Evolutionary conservation across 2,329 filamentous ascomycete species (phyloP).

Genomic region (Pseudogymnoascus sp.): DNA sequence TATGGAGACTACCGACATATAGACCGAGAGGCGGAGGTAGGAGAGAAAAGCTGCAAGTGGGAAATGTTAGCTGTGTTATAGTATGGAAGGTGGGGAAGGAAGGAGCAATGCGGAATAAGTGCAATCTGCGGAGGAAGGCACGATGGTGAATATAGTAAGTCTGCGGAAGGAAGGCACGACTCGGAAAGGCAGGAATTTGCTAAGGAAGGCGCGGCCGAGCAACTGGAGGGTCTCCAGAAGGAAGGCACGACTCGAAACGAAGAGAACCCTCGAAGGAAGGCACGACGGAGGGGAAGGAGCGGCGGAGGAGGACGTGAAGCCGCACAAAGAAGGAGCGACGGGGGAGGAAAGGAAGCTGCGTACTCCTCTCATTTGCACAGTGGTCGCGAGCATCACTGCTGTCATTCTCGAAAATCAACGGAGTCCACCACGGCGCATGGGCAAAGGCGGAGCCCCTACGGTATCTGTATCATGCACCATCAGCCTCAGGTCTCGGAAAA

Average conservation of each 20-base stretch:
- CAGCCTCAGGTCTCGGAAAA: background rate
- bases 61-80: conserved; percentile 32
- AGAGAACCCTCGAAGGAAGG: conserved; percentile 14
- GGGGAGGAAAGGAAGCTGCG: background rate
- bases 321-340: background rate
- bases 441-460: background rate
- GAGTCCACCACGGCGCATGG: conserved; percentile 17
- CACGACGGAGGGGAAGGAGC: conserved; percentile 12
- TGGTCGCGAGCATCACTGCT: conserved; percentile 57
- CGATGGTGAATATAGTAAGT: background rate
- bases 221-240: background rate
- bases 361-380: conserved; percentile 44
- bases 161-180: background rate
- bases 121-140: background rate
- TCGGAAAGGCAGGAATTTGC: conserved; percentile 18
- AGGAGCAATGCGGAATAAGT: conserved; percentile 23
- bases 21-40: conserved; percentile 81
- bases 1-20: conserved; percentile 82
- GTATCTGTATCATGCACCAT: conserved; percentile 16
- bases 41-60: conserved; percentile 75
- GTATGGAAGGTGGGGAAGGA: conserved; percentile 56
- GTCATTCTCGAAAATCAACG: conserved; percentile 60
- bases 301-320: background rate
- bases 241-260: background rate
- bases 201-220: background rate